phyloP scores from a whole-genome alignment of 2,329 filamentous ascomycete species.

The Basipetospora chlamydospora region DNA sequence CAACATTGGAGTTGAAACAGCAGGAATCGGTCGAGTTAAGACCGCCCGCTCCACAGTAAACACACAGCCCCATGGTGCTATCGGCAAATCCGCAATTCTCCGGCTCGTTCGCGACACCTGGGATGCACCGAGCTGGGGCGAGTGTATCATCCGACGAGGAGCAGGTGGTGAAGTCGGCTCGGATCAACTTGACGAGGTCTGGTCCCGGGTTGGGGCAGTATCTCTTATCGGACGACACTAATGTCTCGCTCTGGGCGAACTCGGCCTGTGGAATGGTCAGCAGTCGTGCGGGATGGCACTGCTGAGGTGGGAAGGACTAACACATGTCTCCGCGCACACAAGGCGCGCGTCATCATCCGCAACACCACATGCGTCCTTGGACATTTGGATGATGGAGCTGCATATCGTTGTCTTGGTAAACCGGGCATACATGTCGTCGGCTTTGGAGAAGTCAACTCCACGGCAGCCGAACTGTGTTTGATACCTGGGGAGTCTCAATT shows the following conservation, averaged over 20 bases:
- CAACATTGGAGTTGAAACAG: slow-evolving; percentile 70
- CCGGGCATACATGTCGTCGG: slow-evolving; percentile 73
- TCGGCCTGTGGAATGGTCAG: slow-evolving; percentile 44
- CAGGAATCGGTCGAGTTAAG: slow-evolving; percentile 91
- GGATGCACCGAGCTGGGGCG: slow-evolving; percentile 56
- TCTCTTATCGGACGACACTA: slow-evolving; percentile 57
- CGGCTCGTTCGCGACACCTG: slow-evolving; percentile 65
- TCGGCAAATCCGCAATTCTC: slow-evolving; percentile 73
- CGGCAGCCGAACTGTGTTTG: slow-evolving; percentile 67
- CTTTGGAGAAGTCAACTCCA: slow-evolving; percentile 61
- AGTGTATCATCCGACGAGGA: slow-evolving; percentile 69
- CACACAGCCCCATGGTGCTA: slow-evolving; percentile 63
- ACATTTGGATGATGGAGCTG: slow-evolving; percentile 88
- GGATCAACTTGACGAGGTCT: slow-evolving; percentile 61
- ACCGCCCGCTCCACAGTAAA: slow-evolving; percentile 71
- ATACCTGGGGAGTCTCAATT: too few species aligned
- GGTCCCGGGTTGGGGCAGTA: slow-evolving; percentile 55
- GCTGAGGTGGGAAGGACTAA: background rate
- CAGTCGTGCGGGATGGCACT: background rate
- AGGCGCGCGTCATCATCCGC: slow-evolving; percentile 51
- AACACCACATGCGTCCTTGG: slow-evolving; percentile 53
- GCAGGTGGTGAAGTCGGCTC: slow-evolving; percentile 86
- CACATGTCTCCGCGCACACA: slow-evolving; percentile 81
- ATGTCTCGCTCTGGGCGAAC: slow-evolving; percentile 77
- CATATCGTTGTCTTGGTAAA: slow-evolving; percentile 88